phyloP scores from a whole-genome alignment of 2,329 filamentous ascomycete species.

The Colletotrichum chrysophilum region DNA sequence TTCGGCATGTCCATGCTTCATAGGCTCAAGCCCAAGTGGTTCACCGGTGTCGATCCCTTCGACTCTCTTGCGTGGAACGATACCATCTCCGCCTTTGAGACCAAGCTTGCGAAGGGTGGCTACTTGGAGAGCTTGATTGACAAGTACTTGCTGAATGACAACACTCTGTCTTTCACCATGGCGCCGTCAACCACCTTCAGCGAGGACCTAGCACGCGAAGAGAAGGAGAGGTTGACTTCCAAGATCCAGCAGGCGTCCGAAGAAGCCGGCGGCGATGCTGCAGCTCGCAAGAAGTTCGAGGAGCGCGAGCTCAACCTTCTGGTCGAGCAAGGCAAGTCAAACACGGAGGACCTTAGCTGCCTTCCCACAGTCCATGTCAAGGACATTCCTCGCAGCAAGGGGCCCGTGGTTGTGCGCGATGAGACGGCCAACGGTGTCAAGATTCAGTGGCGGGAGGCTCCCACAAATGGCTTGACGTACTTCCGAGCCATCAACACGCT shows the following conservation, averaged over 20 bases:
- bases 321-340: slow-evolving; percentile 82
- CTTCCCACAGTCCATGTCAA: slow-evolving; percentile 86
- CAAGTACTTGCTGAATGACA: slow-evolving; percentile 88
- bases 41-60: slow-evolving; percentile 93
- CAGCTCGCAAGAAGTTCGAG: slow-evolving; percentile 75
- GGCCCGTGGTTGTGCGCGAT: slow-evolving; percentile 64
- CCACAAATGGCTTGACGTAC: slow-evolving; percentile 95
- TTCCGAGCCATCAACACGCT: slow-evolving; percentile 88
- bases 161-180: slow-evolving; percentile 94
- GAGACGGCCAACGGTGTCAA: slow-evolving; percentile 69
- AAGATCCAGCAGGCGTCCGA: slow-evolving; percentile 77
- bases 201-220: slow-evolving; percentile 76
- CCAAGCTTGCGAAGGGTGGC: slow-evolving; percentile 72
- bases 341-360: slow-evolving; percentile 83
- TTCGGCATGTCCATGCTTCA: slow-evolving; percentile 94
- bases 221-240: slow-evolving; percentile 72
- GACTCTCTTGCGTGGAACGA: slow-evolving; percentile 92
- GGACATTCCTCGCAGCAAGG: slow-evolving; percentile 84
- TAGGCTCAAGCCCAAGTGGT: slow-evolving; percentile 89
- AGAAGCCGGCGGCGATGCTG: slow-evolving; percentile 71
- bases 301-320: slow-evolving; percentile 82
- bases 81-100: slow-evolving; percentile 82
- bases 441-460: slow-evolving; percentile 89
- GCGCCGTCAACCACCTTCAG: slow-evolving; percentile 79
- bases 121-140: slow-evolving; percentile 87